A percentile compares a stretch with the other conserved stretches of the same genome.
phyloP scores from a whole-genome alignment of 371 early-diverging fungal genomes.

The Mucor lusitanicus region DNA sequence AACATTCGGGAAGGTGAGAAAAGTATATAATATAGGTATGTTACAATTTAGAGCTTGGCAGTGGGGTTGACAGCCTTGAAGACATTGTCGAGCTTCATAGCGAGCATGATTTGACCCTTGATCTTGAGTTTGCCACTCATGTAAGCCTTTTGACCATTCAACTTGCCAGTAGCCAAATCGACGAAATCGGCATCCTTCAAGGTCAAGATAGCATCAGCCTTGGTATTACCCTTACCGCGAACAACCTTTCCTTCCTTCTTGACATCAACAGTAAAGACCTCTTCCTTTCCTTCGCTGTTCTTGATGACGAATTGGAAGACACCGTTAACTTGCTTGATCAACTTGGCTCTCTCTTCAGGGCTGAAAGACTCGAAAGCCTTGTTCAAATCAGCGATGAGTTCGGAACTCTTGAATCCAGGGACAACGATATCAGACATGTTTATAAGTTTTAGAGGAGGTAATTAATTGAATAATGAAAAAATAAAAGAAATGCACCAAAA shows the following conservation, averaged over 20 bases:
- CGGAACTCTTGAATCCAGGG: slow-evolving; percentile 51
- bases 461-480: slow-evolving; percentile 3
- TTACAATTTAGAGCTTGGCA: slow-evolving; percentile 52
- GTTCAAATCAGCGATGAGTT: slow-evolving; percentile 42
- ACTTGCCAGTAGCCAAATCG: slow-evolving; percentile 80
- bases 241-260: slow-evolving; percentile 67
- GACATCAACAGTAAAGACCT: slow-evolving; percentile 75
- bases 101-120: slow-evolving; percentile 90
- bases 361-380: slow-evolving; percentile 35
- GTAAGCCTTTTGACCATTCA: slow-evolving; percentile 79
- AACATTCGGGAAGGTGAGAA: not conserved
- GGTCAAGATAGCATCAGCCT: slow-evolving; percentile 68
- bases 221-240: slow-evolving; percentile 64
- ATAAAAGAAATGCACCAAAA: not conserved
- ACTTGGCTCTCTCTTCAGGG: slow-evolving; percentile 43
- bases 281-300: slow-evolving; percentile 62
- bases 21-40: not conserved
- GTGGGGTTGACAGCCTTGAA: slow-evolving; percentile 52
- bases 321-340: slow-evolving; percentile 70
- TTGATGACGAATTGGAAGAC: slow-evolving; percentile 85
- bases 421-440: slow-evolving; percentile 46
- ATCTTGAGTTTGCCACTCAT: slow-evolving; percentile 86
- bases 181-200: slow-evolving; percentile 83
- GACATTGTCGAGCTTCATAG: slow-evolving; percentile 75
- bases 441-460: not conserved